These are phyloP conservation scores for Phytophthora fragariae DNA, from an alignment of 352 stramenopile species.

Conservation along the genomic window DNA sequence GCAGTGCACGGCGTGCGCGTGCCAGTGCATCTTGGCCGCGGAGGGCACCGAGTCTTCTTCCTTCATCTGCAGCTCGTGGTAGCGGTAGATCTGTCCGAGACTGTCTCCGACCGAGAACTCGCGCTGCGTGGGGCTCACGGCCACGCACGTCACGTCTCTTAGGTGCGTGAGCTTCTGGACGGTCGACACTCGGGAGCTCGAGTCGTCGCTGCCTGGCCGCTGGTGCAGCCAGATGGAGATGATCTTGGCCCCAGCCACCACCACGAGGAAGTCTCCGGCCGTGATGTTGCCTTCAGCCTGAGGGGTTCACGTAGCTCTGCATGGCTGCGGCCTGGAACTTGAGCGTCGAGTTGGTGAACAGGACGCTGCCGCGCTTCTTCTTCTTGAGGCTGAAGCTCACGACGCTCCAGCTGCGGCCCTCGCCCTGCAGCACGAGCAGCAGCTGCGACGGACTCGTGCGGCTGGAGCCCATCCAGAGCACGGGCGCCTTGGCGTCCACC, in stretches of 20 bases:
- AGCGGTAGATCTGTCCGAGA: constrained; percentile 72
- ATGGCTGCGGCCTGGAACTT: constrained; percentile 60
- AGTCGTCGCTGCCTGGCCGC: constrained; percentile 25
- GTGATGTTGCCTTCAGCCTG: neutral
- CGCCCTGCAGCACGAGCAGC: constrained; percentile 56
- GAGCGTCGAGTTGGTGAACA: constrained; percentile 46
- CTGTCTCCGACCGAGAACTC: constrained; percentile 79
- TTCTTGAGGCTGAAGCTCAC: constrained; percentile 82
- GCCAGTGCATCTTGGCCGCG: constrained; percentile 85
- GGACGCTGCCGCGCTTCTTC: constrained; percentile 51
- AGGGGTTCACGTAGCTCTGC: constrained; percentile 58
- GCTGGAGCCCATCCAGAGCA: constrained; percentile 81
- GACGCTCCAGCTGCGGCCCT: constrained; percentile 50
- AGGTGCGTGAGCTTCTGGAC: constrained; percentile 58
- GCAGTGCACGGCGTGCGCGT: constrained; percentile 80
- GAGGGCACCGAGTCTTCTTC: constrained; percentile 14
- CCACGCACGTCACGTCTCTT: constrained; percentile 65
- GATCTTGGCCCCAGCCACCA: constrained; percentile 44
- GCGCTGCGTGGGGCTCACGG: constrained; percentile 50
- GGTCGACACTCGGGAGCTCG: constrained; percentile 37
- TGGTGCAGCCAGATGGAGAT: constrained; percentile 55
- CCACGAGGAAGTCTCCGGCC: constrained; percentile 57
- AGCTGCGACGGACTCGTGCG: constrained; percentile 63
- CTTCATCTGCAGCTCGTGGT: constrained; percentile 29
- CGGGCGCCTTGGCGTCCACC: constrained; percentile 50